Evolutionary conservation across 129 eudicot genomes (phyloP).

Genomic region (Chrysanthemum lavandulifolium): DNA sequence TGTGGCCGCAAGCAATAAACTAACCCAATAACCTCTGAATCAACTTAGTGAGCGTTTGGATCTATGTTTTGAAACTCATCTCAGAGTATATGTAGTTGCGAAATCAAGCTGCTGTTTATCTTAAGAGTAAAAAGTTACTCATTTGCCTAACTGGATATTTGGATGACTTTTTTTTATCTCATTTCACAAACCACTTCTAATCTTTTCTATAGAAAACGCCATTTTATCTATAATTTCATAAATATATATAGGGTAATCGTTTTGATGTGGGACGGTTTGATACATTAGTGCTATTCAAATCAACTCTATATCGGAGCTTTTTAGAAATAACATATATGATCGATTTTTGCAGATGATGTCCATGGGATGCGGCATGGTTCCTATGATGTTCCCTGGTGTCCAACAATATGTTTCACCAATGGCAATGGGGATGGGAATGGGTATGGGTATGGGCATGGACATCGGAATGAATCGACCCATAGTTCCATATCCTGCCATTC

Average conservation of each 20-base stretch:
- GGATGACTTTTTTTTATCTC: no score
- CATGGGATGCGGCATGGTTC: slow-evolving; percentile 80
- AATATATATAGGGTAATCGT: no score
- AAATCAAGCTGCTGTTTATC: no score
- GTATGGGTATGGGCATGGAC: slow-evolving; percentile 36
- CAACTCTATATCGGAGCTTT: neutral
- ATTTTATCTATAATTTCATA: no score
- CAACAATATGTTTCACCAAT: slow-evolving; percentile 67
- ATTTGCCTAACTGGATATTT: no score
- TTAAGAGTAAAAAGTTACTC: no score
- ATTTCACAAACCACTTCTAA: no score
- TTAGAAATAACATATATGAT: neutral
- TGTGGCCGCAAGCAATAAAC: neutral
- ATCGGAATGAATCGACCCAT: slow-evolving; percentile 58
- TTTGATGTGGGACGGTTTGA: neutral
- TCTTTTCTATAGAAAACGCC: no score
- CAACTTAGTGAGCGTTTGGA: neutral
- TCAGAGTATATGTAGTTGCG: no score
- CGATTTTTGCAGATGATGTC: slow-evolving; percentile 64
- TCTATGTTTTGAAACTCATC: no score
- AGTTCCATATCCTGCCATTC: slow-evolving; percentile 46
- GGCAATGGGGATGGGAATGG: slow-evolving; percentile 56
- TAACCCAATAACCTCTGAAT: neutral
- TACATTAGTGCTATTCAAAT: neutral
- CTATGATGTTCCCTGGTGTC: slow-evolving; percentile 72